These are phyloP conservation scores for Sporisorium graminicola DNA, from an alignment of 1,284 basidiomycete species.

Conservation along the genomic window DNA sequence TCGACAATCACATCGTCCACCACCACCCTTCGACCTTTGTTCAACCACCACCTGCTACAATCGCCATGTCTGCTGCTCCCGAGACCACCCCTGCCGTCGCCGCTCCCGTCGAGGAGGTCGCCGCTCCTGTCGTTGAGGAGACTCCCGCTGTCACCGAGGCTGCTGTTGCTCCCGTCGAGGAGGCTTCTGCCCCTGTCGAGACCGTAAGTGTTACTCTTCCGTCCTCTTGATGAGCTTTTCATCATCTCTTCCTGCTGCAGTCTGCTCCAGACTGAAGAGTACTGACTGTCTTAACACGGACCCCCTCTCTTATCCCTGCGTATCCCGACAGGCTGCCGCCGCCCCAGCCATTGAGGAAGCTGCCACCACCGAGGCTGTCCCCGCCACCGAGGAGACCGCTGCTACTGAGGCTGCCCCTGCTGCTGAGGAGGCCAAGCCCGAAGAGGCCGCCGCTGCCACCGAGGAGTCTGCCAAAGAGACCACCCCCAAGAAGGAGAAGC, in stretches of 20 bases:
- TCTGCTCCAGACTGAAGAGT: neutral
- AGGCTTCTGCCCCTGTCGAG: slow-evolving; percentile 33
- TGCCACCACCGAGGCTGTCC: no score
- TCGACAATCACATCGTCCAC: slow-evolving; percentile 14
- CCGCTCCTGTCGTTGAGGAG: slow-evolving; percentile 38
- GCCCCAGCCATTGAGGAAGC: slow-evolving; percentile 15
- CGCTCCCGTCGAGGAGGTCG: slow-evolving; percentile 40
- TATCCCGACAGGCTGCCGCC: slow-evolving; percentile 15
- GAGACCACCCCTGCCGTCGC: slow-evolving; percentile 37
- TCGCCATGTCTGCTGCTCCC: slow-evolving; percentile 53
- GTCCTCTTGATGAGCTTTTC: no score
- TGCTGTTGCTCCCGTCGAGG: slow-evolving; percentile 29
- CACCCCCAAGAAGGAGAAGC: slow-evolving; percentile 65
- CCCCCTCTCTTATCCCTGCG: neutral
- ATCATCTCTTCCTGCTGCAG: neutral
- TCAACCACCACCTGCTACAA: slow-evolving; percentile 6
- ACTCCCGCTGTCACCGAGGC: slow-evolving; percentile 25
- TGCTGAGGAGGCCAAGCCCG: slow-evolving; percentile 29
- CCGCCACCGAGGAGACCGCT: slow-evolving; percentile 33
- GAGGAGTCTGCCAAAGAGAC: slow-evolving; percentile 51
- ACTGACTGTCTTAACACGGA: neutral
- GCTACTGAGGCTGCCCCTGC: slow-evolving; percentile 31
- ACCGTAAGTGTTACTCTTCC: slow-evolving; percentile 22
- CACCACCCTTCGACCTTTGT: slow-evolving; percentile 7
- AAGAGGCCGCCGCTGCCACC: slow-evolving; percentile 36